Percentiles rank a stretch among this genome's conserved stretches.
These are phyloP conservation scores for Gentiana dahurica DNA, from an alignment of 257 asterid genomes.

Conservation along the genomic window DNA sequence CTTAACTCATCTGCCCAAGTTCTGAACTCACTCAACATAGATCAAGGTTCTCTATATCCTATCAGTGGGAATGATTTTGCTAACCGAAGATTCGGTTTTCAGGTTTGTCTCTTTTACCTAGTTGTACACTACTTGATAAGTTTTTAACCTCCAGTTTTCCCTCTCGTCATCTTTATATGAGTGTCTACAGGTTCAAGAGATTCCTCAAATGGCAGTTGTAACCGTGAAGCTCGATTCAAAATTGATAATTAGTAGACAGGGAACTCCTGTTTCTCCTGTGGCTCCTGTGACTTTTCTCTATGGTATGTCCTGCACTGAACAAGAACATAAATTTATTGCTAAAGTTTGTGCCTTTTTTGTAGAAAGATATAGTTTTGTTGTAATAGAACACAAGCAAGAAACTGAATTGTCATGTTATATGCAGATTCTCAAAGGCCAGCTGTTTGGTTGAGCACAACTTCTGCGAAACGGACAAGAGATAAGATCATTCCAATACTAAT, in stretches of 20 bases:
- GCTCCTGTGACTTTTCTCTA: conserved; percentile 78
- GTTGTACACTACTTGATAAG: not conserved
- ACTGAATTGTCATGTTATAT: not conserved
- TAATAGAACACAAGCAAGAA: not conserved
- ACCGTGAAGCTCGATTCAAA: conserved; percentile 59
- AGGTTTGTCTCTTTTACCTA: conserved; percentile 26
- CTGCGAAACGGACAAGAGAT: conserved; percentile 50
- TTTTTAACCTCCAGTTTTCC: conserved; percentile 1
- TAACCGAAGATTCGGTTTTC: conserved; percentile 81
- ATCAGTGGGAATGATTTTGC: conserved; percentile 52
- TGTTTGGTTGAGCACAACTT: conserved; percentile 66
- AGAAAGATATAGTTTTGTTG: not conserved
- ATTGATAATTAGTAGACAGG: conserved; percentile 52
- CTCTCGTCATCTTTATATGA: not conserved
- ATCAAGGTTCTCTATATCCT: conserved; percentile 58
- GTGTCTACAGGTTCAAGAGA: conserved; percentile 39
- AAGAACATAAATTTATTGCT: not conserved
- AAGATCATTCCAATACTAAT: conserved; percentile 41
- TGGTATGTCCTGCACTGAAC: conserved; percentile 31
- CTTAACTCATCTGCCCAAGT: conserved; percentile 68
- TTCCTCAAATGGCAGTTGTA: conserved; percentile 49
- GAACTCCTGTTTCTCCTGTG: conserved; percentile 69
- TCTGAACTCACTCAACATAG: conserved; percentile 46
- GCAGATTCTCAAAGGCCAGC: conserved; percentile 72
- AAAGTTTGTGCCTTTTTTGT: not conserved